phyloP scores from a whole-genome alignment of 306 rosid species.

The Cucurbita ficifolia region DNA sequence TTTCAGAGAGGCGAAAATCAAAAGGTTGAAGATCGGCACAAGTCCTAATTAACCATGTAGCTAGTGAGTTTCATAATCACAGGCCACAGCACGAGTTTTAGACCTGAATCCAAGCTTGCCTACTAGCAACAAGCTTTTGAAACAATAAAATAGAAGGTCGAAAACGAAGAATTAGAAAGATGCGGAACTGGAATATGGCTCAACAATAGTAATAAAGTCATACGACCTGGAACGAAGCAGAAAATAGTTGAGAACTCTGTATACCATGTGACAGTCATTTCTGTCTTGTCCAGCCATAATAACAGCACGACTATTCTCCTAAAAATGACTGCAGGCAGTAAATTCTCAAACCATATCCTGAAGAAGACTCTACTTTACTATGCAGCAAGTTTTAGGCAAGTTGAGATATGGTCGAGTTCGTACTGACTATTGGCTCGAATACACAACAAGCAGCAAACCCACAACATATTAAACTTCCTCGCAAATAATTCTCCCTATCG shows the following conservation, averaged over 20 bases:
- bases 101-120: neutral
- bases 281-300: neutral
- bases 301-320: neutral
- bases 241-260: neutral
- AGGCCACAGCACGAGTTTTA: neutral
- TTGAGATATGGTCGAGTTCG: neutral
- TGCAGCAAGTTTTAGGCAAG: neutral
- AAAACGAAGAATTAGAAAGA: neutral
- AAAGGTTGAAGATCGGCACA: neutral
- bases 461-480: neutral
- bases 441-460: neutral
- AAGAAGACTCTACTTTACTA: neutral
- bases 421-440: neutral
- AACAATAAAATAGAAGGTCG: neutral
- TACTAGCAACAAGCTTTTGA: neutral
- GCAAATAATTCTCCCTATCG: neutral
- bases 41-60: neutral
- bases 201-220: neutral
- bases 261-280: neutral
- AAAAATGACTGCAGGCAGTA: neutral
- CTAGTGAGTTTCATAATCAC: neutral
- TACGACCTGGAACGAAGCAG: neutral
- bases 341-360: neutral
- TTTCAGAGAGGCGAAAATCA: neutral
- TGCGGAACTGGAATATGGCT: neutral